Evolutionary conservation across 306 rosid species (phyloP).

Genomic region (Vachellia collinsii): DNA sequence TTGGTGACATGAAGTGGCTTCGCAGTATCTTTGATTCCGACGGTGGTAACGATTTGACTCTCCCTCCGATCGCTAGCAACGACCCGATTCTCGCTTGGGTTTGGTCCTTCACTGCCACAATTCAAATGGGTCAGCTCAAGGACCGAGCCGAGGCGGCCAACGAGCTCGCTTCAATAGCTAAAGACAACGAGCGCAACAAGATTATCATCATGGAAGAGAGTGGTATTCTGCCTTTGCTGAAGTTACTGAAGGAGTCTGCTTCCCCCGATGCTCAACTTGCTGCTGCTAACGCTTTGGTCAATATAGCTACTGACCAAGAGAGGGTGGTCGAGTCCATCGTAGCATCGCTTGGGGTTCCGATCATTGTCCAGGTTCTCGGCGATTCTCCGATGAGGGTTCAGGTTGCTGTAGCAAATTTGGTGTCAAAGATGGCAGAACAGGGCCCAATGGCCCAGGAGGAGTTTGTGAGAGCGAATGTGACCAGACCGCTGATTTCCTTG

Average conservation of each 20-base stretch:
- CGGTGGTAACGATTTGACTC: constrained; percentile 57
- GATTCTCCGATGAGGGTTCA: constrained; percentile 71
- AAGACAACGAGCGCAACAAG: constrained; percentile 64
- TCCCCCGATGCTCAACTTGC: constrained; percentile 74
- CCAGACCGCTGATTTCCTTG: constrained; percentile 64
- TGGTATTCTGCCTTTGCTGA: constrained; percentile 69
- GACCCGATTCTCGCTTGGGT: constrained; percentile 89
- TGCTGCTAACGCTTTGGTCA: constrained; percentile 65
- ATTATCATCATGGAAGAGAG: constrained; percentile 79
- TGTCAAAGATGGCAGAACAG: constrained; percentile 68
- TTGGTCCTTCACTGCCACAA: constrained; percentile 65
- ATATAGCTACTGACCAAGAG: constrained; percentile 50
- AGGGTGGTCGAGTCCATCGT: constrained; percentile 53
- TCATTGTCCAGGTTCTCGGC: constrained; percentile 64
- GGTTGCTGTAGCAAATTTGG: constrained; percentile 60
- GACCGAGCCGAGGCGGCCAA: constrained; percentile 74
- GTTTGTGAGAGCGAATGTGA: constrained; percentile 77
- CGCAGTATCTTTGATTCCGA: constrained; percentile 65
- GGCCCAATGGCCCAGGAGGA: constrained; percentile 60
- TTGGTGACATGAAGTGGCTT: constrained; percentile 80
- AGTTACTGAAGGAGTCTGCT: constrained; percentile 64
- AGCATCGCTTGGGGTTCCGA: constrained; percentile 52
- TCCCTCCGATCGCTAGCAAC: constrained; percentile 80
- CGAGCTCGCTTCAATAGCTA: constrained; percentile 53
- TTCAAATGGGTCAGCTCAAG: constrained; percentile 75